Conservation (phyloP, 352 stramenopile genomes). For the Globisporangium irregulare region DNA sequence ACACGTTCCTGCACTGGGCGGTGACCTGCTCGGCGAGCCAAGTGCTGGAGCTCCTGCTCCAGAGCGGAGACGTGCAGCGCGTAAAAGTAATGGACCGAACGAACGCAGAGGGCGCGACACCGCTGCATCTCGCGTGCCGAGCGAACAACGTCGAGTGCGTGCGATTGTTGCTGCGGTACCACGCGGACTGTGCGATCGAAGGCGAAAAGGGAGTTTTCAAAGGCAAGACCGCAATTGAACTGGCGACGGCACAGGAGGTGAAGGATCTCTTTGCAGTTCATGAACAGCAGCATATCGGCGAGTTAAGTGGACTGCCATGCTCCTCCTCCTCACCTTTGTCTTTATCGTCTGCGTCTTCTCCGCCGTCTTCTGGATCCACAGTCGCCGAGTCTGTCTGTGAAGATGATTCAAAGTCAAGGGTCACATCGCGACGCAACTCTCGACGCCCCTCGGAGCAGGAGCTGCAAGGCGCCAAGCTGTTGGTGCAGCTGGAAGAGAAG, state of each 20-base stretch:
- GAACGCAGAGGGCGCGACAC: slow-evolving; percentile 74
- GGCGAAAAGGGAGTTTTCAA: slow-evolving; percentile 47
- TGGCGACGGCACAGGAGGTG: slow-evolving; percentile 52
- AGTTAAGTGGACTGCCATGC: background rate
- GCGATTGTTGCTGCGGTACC: slow-evolving; percentile 42
- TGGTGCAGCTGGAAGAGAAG: slow-evolving; percentile 80
- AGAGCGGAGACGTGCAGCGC: slow-evolving; percentile 31
- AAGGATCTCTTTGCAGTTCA: slow-evolving; percentile 28
- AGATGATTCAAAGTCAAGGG: slow-evolving; percentile 10
- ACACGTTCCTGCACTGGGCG: slow-evolving; percentile 79
- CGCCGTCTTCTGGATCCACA: slow-evolving; percentile 2
- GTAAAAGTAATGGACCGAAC: slow-evolving; percentile 40
- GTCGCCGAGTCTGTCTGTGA: slow-evolving; percentile 13
- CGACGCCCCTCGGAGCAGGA: slow-evolving; percentile 13
- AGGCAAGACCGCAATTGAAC: slow-evolving; percentile 50
- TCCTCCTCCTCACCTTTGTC: background rate
- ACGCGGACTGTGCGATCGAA: slow-evolving; percentile 39
- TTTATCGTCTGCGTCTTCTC: background rate
- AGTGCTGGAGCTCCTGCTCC: slow-evolving; percentile 49
- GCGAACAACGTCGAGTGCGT: slow-evolving; percentile 50
- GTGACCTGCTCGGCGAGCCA: slow-evolving; percentile 64
- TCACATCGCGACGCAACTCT: background rate
- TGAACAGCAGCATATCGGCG: background rate
- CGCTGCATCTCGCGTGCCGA: slow-evolving; percentile 71
- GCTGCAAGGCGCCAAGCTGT: slow-evolving; percentile 28